These are phyloP conservation scores for Candida xyloterini DNA, from an alignment of 805 yeast genomes.

Conservation along the genomic window DNA sequence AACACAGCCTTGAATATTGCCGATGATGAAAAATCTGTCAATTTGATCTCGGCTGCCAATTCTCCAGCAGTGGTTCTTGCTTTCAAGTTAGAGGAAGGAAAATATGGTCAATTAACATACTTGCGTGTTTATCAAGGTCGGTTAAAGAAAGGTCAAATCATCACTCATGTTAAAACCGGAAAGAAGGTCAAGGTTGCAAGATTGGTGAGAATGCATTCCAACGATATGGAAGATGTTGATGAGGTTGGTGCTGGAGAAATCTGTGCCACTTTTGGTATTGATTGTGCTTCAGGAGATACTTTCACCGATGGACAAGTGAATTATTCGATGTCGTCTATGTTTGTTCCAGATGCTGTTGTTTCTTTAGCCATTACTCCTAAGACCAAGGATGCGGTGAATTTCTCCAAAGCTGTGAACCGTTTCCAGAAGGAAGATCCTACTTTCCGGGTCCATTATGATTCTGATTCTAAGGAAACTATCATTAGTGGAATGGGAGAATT, in stretches of 20 bases:
- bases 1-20: constrained; percentile 84
- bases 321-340: constrained; percentile 96
- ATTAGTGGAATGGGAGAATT: constrained; percentile 98
- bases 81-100: constrained; percentile 98
- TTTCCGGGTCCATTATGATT: constrained; percentile 85
- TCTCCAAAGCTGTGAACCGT: constrained; percentile 94
- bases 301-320: constrained; percentile 80
- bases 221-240: constrained; percentile 97
- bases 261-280: constrained; percentile 98
- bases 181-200: constrained; percentile 91
- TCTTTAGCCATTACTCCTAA: constrained; percentile 89
- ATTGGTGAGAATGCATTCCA: constrained; percentile 96
- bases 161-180: constrained; percentile 86
- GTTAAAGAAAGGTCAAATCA: constrained; percentile 84
- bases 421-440: constrained; percentile 99
- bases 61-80: constrained; percentile 94
- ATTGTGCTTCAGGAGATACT: constrained; percentile 98
- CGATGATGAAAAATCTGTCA: constrained; percentile 63
- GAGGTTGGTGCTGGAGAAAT: constrained; percentile 98
- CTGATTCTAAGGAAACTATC: constrained; percentile 90
- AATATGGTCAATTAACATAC: constrained; percentile 96
- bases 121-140: constrained; percentile 96
- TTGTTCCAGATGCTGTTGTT: constrained; percentile 97
- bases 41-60: constrained; percentile 65
- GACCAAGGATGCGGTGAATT: constrained; percentile 80